Conservation (phyloP, 2,329 filamentous ascomycete genomes). For the Colletotrichum eleusines region DNA sequence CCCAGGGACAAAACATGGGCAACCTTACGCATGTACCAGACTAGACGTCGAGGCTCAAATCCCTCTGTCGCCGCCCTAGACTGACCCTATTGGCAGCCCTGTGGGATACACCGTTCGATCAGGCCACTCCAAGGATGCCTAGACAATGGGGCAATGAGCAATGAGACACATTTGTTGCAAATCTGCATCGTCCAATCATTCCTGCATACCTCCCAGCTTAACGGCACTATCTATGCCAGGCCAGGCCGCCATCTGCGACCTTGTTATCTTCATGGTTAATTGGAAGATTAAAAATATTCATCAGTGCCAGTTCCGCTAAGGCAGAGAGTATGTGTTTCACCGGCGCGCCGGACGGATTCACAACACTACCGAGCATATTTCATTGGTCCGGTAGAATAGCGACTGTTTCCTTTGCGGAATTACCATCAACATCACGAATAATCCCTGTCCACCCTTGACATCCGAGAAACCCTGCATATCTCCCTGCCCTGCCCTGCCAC, state of each 20-base stretch:
- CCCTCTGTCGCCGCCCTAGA: neutral
- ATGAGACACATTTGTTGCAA: slow-evolving; percentile 31
- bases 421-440: neutral
- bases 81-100: neutral
- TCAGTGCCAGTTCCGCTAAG: neutral
- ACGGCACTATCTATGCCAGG: neutral
- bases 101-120: neutral
- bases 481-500: neutral
- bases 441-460: slow-evolving; percentile 7
- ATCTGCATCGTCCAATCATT: slow-evolving; percentile 4
- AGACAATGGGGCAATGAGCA: slow-evolving; percentile 31
- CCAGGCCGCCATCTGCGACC: neutral
- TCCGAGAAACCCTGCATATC: slow-evolving; percentile 5
- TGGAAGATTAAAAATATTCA: neutral
- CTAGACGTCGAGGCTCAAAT: neutral
- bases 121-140: slow-evolving; percentile 3
- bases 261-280: neutral
- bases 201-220: neutral
- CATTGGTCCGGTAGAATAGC: slow-evolving; percentile 7
- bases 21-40: neutral
- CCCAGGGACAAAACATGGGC: neutral
- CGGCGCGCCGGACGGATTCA: neutral
- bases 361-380: slow-evolving; percentile 4
- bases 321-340: neutral
- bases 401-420: slow-evolving; percentile 13